A percentile compares a stretch with the other conserved stretches of the same genome.
These are phyloP conservation scores for Mycena epipterygia DNA, from an alignment of 768 basidiomycete genomes.

Conservation along the genomic window DNA sequence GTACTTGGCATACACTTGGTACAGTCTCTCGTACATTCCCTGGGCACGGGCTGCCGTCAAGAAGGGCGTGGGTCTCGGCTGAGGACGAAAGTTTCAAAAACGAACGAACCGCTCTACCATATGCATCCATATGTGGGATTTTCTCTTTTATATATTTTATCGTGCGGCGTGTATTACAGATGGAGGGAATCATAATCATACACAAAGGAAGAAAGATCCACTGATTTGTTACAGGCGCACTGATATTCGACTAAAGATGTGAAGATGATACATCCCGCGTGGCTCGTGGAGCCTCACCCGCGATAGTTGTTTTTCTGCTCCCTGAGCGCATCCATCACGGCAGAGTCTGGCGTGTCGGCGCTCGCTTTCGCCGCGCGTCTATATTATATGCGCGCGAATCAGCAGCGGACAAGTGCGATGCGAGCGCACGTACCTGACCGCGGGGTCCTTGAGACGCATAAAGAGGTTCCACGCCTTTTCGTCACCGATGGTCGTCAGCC, in stretches of 20 bases:
- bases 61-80: slow-evolving; percentile 70
- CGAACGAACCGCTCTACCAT: neutral
- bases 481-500: slow-evolving; percentile 90
- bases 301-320: slow-evolving; percentile 88
- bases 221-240: slow-evolving; percentile 3
- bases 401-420: neutral
- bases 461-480: slow-evolving; percentile 98
- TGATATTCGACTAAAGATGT: neutral
- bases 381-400: neutral
- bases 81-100: slow-evolving; percentile 26
- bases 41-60: slow-evolving; percentile 85
- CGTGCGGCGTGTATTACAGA: slow-evolving; percentile 19
- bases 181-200: neutral
- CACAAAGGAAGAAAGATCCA: neutral
- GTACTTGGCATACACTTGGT: slow-evolving; percentile 94
- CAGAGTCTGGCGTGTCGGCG: slow-evolving; percentile 59
- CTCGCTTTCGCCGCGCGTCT: slow-evolving; percentile 66
- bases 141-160: slow-evolving; percentile 11
- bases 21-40: slow-evolving; percentile 89
- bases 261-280: neutral
- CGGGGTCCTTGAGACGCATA: slow-evolving; percentile 79
- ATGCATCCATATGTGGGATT: slow-evolving; percentile 14
- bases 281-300: slow-evolving; percentile 58
- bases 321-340: slow-evolving; percentile 81
- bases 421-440: slow-evolving; percentile 68